A percentile compares a stretch with the other conserved stretches of the same genome.
Conservation (phyloP, 148 eudicot species). For the Tetragonia tetragonoides region DNA sequence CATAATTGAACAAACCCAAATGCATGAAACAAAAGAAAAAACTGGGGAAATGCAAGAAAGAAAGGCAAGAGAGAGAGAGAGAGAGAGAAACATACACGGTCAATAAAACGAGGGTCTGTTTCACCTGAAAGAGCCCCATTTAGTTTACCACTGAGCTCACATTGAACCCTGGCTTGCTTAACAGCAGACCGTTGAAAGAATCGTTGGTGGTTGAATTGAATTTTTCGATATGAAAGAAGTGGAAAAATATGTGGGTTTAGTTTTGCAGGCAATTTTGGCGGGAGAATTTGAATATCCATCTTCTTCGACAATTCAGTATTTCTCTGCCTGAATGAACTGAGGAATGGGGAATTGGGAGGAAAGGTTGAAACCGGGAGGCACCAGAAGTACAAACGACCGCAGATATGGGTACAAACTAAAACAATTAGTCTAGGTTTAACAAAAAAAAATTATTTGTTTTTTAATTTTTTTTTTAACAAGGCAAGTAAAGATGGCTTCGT, state of each 20-base stretch:
- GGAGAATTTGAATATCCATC: neutral
- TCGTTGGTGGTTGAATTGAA: conserved; percentile 1
- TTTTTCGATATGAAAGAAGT: neutral
- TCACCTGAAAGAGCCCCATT: conserved; percentile 74
- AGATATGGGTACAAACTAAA: too few relatives aligned
- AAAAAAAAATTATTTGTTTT: too few relatives aligned
- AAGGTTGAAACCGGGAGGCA: neutral
- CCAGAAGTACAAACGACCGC: too few relatives aligned
- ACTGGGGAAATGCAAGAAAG: neutral
- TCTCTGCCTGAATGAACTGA: neutral
- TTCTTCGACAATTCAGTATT: neutral
- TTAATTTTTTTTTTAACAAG: too few relatives aligned
- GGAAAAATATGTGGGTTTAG: conserved; percentile 4
- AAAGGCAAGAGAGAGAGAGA: neutral
- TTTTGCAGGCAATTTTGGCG: neutral
- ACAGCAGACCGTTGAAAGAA: conserved; percentile 5
- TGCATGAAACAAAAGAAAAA: neutral
- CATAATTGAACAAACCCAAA: neutral
- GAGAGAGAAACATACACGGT: conserved; percentile 49
- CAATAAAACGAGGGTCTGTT: conserved; percentile 66
- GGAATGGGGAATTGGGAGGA: too few relatives aligned
- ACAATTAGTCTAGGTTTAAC: too few relatives aligned
- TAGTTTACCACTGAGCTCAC: conserved; percentile 60
- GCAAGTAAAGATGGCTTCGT: too few relatives aligned
- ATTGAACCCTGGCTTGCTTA: conserved; percentile 37